These are phyloP conservation scores for Ogataea allantospora DNA, from an alignment of 805 yeast genomes.

Conservation along the genomic window DNA sequence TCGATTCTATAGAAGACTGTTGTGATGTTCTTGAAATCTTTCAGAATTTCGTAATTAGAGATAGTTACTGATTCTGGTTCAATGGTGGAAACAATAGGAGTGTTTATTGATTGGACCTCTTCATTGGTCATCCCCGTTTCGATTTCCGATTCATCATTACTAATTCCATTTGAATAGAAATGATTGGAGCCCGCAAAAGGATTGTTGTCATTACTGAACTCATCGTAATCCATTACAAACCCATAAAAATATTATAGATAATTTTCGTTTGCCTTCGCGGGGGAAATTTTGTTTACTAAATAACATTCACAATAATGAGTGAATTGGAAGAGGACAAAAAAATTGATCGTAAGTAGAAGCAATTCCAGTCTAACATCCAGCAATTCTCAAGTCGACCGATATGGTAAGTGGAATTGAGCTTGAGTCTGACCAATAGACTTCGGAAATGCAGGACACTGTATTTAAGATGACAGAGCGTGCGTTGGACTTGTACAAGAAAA, in stretches of 20 bases:
- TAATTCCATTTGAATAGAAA: conserved; percentile 29
- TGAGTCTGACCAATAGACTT: conserved; percentile 31
- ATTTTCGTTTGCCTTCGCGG: conserved; percentile 13
- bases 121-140: not conserved
- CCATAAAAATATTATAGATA: not conserved
- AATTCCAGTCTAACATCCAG: conserved; percentile 9
- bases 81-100: not conserved
- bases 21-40: conserved; percentile 30
- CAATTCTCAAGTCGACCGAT: conserved; percentile 27
- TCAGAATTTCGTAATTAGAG: conserved; percentile 21
- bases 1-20: conserved; percentile 34
- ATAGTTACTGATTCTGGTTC: conserved; percentile 2
- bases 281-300: no score
- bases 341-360: conserved; percentile 12
- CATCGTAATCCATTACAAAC: conserved; percentile 28
- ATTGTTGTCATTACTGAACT: conserved; percentile 34
- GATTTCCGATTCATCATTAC: conserved; percentile 1
- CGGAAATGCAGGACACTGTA: conserved; percentile 51
- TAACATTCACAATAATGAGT: no score
- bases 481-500: conserved; percentile 41
- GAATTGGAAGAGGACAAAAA: conserved; percentile 5
- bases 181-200: conserved; percentile 38
- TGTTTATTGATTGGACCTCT: conserved; percentile 1
- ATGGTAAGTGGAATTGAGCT: conserved; percentile 24
- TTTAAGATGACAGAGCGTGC: conserved; percentile 48